These are phyloP conservation scores for Dendrobium huoshanense DNA, from an alignment of 106 monocot species.

Conservation along the genomic window DNA sequence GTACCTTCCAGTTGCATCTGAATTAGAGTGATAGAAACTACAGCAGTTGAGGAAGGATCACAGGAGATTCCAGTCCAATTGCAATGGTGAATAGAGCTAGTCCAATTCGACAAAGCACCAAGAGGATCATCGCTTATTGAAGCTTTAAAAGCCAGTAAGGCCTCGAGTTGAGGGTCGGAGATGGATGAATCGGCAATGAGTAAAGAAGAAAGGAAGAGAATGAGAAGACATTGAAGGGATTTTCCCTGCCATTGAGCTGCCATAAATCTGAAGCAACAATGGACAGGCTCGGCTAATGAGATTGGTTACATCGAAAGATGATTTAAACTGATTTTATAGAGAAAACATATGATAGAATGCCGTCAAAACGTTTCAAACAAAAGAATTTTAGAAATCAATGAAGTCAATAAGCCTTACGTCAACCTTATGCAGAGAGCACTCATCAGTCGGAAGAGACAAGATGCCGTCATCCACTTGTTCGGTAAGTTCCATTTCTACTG, in stretches of 20 bases:
- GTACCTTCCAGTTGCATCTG: constrained; percentile 37
- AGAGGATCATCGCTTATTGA: constrained; percentile 8
- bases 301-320: neutral
- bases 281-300: neutral
- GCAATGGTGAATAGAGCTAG: constrained; percentile 34
- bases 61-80: constrained; percentile 69
- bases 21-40: constrained; percentile 31
- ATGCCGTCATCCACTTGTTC: neutral
- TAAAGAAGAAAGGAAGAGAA: constrained; percentile 6
- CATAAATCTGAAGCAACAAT: neutral
- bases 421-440: neutral
- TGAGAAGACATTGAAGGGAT: neutral
- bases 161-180: constrained; percentile 9
- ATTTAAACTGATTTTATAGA: neutral
- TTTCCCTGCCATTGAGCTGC: neutral
- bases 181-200: neutral
- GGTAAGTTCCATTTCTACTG: neutral
- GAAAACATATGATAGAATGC: neutral
- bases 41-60: constrained; percentile 29
- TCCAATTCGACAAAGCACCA: constrained; percentile 26
- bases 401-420: neutral
- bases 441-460: neutral
- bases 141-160: constrained; percentile 6
- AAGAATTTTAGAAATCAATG: neutral
- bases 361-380: neutral